phyloP scores from a whole-genome alignment of 345 rosid species.

The Lepidium didymum region DNA sequence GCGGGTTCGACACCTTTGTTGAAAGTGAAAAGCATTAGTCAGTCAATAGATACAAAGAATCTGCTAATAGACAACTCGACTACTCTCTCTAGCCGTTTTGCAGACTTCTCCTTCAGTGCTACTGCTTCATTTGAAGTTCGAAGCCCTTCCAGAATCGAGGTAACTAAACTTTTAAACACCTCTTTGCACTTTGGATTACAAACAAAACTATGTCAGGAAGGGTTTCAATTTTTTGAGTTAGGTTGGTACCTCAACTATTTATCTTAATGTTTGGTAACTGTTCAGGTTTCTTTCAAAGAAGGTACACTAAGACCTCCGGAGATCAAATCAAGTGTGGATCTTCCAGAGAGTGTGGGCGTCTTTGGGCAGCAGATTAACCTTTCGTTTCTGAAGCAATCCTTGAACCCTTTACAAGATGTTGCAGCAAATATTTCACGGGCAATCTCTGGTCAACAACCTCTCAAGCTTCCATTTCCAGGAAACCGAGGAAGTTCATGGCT shows the following conservation, averaged over 20 bases:
- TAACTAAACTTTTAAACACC: slow-evolving; percentile 18
- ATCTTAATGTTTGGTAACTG: neutral
- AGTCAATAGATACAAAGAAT: slow-evolving; percentile 48
- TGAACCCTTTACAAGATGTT: slow-evolving; percentile 66
- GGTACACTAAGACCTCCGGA: slow-evolving; percentile 78
- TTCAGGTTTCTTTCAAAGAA: slow-evolving; percentile 84
- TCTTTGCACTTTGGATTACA: neutral
- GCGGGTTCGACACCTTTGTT: slow-evolving; percentile 59
- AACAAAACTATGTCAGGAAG: neutral
- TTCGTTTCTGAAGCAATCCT: slow-evolving; percentile 63
- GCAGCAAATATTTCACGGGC: slow-evolving; percentile 58
- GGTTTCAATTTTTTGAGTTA: neutral
- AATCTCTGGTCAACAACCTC: slow-evolving; percentile 76
- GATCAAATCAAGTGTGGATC: slow-evolving; percentile 64
- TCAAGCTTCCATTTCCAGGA: slow-evolving; percentile 82
- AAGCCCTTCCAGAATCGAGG: slow-evolving; percentile 84
- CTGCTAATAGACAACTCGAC: slow-evolving; percentile 55
- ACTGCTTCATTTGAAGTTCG: slow-evolving; percentile 75
- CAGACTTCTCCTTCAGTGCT: slow-evolving; percentile 80
- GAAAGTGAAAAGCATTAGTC: slow-evolving; percentile 66
- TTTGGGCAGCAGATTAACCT: slow-evolving; percentile 77
- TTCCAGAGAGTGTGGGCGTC: slow-evolving; percentile 53
- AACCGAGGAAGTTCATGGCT: slow-evolving; percentile 70
- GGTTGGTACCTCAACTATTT: neutral
- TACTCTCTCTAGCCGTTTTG: slow-evolving; percentile 70